Conservation (phyloP, 208 protist genomes). For the Leishmania lainsoni region DNA sequence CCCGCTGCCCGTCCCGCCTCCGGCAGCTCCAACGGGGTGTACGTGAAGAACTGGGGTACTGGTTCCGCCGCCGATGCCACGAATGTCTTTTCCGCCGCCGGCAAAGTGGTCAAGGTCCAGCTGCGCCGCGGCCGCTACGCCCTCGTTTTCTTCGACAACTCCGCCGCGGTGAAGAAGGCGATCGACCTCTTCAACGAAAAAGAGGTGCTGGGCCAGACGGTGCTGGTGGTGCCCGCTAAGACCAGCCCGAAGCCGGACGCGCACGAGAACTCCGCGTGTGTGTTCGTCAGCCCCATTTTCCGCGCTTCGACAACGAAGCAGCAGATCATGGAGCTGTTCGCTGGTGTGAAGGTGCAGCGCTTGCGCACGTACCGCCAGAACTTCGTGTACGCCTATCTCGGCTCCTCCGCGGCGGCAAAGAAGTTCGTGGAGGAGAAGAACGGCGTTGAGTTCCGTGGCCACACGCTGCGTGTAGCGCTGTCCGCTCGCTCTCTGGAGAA, state of each 20-base stretch:
- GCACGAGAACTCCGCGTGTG: conserved; percentile 70
- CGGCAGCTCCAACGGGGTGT: conserved; percentile 71
- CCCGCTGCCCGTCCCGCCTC: conserved; percentile 37
- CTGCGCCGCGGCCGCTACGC: conserved; percentile 82
- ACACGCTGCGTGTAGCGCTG: conserved; percentile 68
- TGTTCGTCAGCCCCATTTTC: conserved; percentile 87
- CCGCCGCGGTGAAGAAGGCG: conserved; percentile 85
- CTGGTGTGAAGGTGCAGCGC: conserved; percentile 69
- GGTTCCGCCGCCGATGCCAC: conserved; percentile 71
- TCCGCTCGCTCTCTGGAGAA: conserved; percentile 77
- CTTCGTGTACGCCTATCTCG: conserved; percentile 82
- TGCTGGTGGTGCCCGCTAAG: conserved; percentile 75
- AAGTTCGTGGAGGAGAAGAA: conserved; percentile 84
- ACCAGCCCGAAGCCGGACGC: conserved; percentile 76
- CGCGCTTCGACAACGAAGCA: conserved; percentile 63
- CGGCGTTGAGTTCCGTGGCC: conserved; percentile 73
- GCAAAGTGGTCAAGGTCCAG: conserved; percentile 59
- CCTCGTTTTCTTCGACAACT: conserved; percentile 81
- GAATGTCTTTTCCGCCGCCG: conserved; percentile 56
- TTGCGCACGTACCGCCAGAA: conserved; percentile 83
- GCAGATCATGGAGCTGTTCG: conserved; percentile 78
- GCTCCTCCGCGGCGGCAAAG: conserved; percentile 62
- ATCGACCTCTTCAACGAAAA: conserved; percentile 89
- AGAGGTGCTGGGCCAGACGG: conserved; percentile 63
- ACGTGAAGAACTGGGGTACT: conserved; percentile 87